phyloP scores from a whole-genome alignment of 495 filamentous ascomycete species.

The Neurospora discreta region DNA sequence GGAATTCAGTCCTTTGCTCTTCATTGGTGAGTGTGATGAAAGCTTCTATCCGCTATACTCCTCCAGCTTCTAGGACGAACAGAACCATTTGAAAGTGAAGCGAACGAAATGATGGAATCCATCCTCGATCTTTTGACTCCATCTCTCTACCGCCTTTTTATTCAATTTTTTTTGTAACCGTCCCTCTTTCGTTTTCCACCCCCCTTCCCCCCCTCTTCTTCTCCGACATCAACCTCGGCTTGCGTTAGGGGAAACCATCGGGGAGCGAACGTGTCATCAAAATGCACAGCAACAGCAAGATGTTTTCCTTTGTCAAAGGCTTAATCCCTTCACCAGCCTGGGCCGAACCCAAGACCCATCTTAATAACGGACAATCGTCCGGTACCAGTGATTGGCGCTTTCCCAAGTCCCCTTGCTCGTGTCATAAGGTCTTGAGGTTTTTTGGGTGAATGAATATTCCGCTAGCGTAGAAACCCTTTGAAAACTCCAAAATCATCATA shows the following conservation, averaged over 20 bases:
- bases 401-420: background rate
- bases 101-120: background rate
- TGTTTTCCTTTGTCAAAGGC: background rate
- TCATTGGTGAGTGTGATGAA: background rate
- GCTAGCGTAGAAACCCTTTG: background rate
- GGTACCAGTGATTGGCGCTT: background rate
- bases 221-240: background rate
- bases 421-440: background rate
- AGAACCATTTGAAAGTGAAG: background rate
- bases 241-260: background rate
- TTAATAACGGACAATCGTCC: background rate
- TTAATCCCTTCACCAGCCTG: background rate
- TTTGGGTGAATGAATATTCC: no score
- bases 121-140: background rate
- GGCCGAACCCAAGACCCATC: background rate
- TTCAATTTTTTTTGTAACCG: no score
- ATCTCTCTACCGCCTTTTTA: background rate
- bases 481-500: background rate
- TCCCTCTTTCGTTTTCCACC: background rate
- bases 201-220: background rate
- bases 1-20: background rate
- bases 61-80: background rate
- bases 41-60: background rate
- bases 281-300: background rate
- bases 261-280: background rate